A percentile compares a stretch with the other conserved stretches of the same genome.
phyloP scores from a whole-genome alignment of 805 yeast species.

The Metschnikowia amazonensis region DNA sequence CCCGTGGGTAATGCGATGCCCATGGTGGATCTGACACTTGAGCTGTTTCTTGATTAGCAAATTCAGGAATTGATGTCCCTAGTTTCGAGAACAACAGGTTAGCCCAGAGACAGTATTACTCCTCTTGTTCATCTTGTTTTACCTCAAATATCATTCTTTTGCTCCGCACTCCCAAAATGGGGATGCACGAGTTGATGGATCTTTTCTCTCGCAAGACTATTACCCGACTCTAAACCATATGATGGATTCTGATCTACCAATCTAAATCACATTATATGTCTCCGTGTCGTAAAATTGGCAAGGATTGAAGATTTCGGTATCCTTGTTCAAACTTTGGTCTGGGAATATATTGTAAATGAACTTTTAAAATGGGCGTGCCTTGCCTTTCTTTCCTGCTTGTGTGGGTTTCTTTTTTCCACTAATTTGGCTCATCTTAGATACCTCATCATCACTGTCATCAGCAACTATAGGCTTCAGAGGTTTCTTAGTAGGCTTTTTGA shows the following conservation, averaged over 20 bases:
- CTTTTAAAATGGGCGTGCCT: constrained; percentile 16
- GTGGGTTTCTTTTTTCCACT: constrained; percentile 9
- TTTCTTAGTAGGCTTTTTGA: constrained; percentile 4
- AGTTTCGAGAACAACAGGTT: no score
- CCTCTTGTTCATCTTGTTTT: background rate
- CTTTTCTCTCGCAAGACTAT: background rate
- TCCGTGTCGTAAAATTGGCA: no score
- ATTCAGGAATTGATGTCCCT: no score
- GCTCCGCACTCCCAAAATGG: background rate
- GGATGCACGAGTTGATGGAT: background rate
- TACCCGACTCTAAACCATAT: no score
- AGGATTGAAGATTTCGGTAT: background rate
- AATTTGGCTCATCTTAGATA: constrained; percentile 15
- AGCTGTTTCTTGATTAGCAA: no score
- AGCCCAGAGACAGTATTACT: no score
- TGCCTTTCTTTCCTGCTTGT: constrained; percentile 13
- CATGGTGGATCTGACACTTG: no score
- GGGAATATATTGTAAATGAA: no score
- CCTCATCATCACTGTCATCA: constrained; percentile 16
- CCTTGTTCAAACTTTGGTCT: background rate
- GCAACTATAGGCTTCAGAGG: background rate
- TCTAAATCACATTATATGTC: no score
- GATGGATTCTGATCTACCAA: no score
- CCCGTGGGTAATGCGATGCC: no score
- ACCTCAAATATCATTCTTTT: background rate